Base-by-base conservation (phyloP, 371 early-diverging fungal species). In the Lichtheimia ornata region DNA sequence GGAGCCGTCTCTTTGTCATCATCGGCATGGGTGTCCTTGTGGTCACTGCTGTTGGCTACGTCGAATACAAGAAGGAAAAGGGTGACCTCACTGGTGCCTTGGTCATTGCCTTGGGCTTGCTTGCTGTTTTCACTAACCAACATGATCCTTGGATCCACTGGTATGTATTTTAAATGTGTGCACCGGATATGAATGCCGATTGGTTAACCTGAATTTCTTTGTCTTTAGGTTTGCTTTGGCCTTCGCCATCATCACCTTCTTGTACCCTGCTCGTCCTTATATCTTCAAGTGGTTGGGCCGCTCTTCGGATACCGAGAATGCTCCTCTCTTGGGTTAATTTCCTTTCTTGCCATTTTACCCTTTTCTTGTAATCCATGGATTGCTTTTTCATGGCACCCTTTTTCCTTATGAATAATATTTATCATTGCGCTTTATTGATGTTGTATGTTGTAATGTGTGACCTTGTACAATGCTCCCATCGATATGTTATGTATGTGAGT, bases 41-140 rank as follows among this genome's bases (percentile, higher is more conserved):
- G n/a, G 75, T 72, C 44, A 86, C 87, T 53, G 87, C 85, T 27
- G 65, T 87, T 56, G 84, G 84, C 55, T 90, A 90, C 63, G 84
- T 88, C 55, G 88, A 88, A 63, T 82, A 74, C 73, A 82, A 83
- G 77, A 72, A 78, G 59, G 57, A 72, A 25, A 81, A 83, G 67
- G 91, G 89, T 14, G 91, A 90, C 72, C 65, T 87, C 24, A 81
- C 84, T 35, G 86, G 83, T 52, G 82, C 84, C 41, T 53, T 80
- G 35, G 81, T 83, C 50, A 82, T 84, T 66, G 81, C 79, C 27
- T 61, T 74, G 55, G 84, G 83, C 67, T 69, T 80, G 43, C 71
- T 73, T 43, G 76, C 72, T 43, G 62, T 82, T 56, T 79, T 74
- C 56, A 73, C 74, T 43, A 69, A 79, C 53, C 77, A 74, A 63